Evolutionary conservation across 345 rosid species (phyloP), one percentile per base, ranked within the genome.

Genomic region (Geranium rotundifolium): DNA sequence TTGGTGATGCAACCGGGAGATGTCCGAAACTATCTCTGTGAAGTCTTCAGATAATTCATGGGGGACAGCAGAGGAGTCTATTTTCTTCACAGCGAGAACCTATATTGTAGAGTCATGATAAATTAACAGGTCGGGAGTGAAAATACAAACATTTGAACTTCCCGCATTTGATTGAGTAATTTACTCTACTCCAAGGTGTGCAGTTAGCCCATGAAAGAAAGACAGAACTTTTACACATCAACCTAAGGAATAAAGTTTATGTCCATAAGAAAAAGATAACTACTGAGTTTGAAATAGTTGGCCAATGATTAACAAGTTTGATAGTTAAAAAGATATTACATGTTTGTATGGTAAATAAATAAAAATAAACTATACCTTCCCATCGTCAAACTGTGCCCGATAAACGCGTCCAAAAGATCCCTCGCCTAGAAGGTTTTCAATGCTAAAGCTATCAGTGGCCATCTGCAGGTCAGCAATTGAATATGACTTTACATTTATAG

Each of bases 381-480:
- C 95, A 66, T 86, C 84, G 69, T 79, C 82, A 73, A 93, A 84
- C 52, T 85, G 92, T 66, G 99, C 99, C 79, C 88, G 88, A 78
- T 90, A 93, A 46, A 93, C 99, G 68, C 95, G 89, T 54, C 99
- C 99, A 79, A 93, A 93, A 71, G 80, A 83, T 37, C 99, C 97
- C 76, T 88, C 97, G 8, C 97, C 99, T 31, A 93, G 88, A 75
- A 90, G 89, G 76, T 84, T 80, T 64, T 93, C 95, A 29, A 80
- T 63, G 63, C 69, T 85, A 83, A 93, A 93, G 81, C 97, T 90
- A 58, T 85, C 90, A 17, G 99, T 93, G 62, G 92, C 88, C 71
- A 90, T 79, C 78, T 93, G 99, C 73, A 93, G 82, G 74, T 93
- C 99, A 20, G 97, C 97, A 69, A 93, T 77, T 16, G 97, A 79